phyloP scores from a whole-genome alignment of 177 flowering plant genomes.

The Telopea speciosissima region DNA sequence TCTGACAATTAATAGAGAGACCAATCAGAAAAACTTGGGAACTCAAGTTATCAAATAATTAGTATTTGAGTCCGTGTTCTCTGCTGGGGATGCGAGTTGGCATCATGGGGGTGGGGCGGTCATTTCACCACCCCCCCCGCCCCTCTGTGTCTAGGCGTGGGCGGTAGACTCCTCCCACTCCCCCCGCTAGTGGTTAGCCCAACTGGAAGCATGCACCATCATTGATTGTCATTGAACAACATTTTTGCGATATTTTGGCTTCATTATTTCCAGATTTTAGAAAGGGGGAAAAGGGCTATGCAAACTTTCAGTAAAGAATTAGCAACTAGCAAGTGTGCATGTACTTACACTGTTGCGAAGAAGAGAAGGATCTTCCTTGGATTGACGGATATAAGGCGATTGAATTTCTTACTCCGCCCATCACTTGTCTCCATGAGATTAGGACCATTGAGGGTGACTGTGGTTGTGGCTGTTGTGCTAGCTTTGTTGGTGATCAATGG shows the following conservation, averaged over 20 bases:
- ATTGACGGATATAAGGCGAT: constrained; percentile 22
- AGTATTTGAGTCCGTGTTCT: too few species aligned
- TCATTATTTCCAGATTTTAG: neutral
- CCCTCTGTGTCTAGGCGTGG: too few species aligned
- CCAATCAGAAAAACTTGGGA: too few species aligned
- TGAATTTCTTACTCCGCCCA: constrained; percentile 24
- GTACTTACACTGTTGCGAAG: constrained; percentile 31
- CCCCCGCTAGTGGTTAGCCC: neutral
- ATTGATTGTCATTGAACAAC: neutral
- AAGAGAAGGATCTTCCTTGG: constrained; percentile 34
- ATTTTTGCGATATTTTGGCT: neutral
- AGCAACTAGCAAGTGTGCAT: neutral
- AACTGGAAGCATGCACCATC: neutral
- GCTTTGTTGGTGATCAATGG: constrained; percentile 19
- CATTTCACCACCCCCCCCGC: too few species aligned
- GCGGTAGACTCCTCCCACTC: too few species aligned
- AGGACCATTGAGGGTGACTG: constrained; percentile 10
- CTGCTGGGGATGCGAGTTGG: too few species aligned
- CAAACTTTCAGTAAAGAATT: neutral
- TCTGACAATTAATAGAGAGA: too few species aligned
- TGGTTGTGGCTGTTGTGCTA: constrained; percentile 14
- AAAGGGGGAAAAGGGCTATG: neutral
- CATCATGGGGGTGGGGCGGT: too few species aligned
- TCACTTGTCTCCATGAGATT: constrained; percentile 15
- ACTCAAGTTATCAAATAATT: too few species aligned